Base-by-base conservation (phyloP, 345 rosid species). In the Erucastrum elatum region DNA sequence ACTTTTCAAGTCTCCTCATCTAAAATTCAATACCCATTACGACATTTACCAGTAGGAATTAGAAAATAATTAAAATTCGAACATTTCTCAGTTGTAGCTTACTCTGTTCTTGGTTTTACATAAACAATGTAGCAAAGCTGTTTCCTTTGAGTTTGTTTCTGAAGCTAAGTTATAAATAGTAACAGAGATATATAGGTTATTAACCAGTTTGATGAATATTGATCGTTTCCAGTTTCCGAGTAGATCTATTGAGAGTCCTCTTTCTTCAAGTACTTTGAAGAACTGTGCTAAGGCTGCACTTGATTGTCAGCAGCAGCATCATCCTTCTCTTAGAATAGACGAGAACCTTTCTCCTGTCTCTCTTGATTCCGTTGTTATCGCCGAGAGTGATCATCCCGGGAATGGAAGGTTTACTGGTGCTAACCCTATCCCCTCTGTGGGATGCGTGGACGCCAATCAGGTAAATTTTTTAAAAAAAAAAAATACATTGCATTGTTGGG, bases 391-490 rank as follows among this genome's bases (percentile, higher is more conserved):
- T 79, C 21, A 90, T 78, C n/a, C 86, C 0, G 85, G 87, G 80
- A 84, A 76, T 72, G 89, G 85, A 66, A 89, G 90, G 69, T 89
- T 84, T 66, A 39, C 88, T 0, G 77, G 84, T 79, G 81, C 86
- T 46, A 90, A 94, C 75, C 89, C 93, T 39, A 88, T 94, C 51
- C 81, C 85, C 56, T 87, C 98, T 0, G 93, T 88, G 60, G 97
- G 86, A 60, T 90, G 98, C 86, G 85, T 94, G 85, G 96, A 94
- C 72, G 86, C 97, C 61, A 94, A 89, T 83, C 96, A 94, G 94
- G 98, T 91, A 34, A 21, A 60, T 41, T n/a, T n/a, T n/a, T n/a
- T n/a, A 21, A 21, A 21, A 21, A 21, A 21, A 21, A 21, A 21
- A 21, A 21, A 21, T 21, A 21, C 21, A 13, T 34, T 64, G 3